Base-by-base conservation (phyloP, 495 filamentous ascomycete genomes). In the Penicillium pancosmium region DNA sequence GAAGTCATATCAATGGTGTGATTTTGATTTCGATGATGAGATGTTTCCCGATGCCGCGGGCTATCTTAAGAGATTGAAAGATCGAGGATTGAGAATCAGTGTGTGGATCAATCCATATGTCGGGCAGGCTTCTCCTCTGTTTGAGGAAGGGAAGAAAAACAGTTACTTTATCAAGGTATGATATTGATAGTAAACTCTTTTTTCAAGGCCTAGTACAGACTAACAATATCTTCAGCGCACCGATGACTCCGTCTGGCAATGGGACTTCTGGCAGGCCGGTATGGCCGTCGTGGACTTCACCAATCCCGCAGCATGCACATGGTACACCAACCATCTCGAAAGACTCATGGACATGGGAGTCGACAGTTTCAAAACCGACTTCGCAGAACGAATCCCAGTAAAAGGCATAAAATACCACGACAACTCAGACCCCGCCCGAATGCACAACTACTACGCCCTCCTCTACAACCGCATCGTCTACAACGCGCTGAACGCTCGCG, bases 241-340 rank as follows among this genome's bases (percentile, higher is more conserved):
- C 54, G 87, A 91, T 57, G 87, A 85, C 18, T 86, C 88, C 54
- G 72, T 90, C 21, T 90, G 82, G 80, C 86, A 90, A 70, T 89
- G 86, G 85, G 88, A 90, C 63, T 71, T 87, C 36, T 90, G 87
- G 87, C 86, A 90, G 65, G 83, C 86, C 18, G 87, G 88, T 35
- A 91, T 91, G 88, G 87, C 86, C 3, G 73, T 90, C 4, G 77
- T 90, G 9, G 88, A 90, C 64, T 89, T 90, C 71, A 90, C 88
- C 5, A 90, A 90, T 67, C 88, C 87, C 2, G 80, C 78, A 19
- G 87, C 87, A 7, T 79, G 78, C 50, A 63, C 73, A 16, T 90
- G 87, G 88, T 90, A 80, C 62, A 70, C 69, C 55, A 59, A 58
- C 3, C 85, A 87, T 59, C 70, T 90, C 9, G 73, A 84, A 33